phyloP scores from a whole-genome alignment of 2,329 filamentous ascomycete species.

The Fusarium austroafricanum region DNA sequence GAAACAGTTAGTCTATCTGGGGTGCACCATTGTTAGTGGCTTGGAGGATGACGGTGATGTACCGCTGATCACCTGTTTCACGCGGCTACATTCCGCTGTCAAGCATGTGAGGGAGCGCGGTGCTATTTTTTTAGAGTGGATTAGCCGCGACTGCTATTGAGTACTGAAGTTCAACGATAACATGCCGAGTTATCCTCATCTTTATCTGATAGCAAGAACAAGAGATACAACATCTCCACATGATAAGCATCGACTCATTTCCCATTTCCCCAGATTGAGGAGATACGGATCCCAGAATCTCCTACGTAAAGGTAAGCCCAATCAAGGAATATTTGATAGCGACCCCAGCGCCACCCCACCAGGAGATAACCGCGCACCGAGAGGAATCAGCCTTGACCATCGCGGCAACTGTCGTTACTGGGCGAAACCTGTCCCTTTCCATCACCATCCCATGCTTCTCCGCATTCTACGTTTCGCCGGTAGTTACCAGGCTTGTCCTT shows the following conservation, averaged over 20 bases:
- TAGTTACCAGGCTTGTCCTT: background rate
- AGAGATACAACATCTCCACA: slow-evolving; percentile 3
- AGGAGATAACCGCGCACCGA: slow-evolving; percentile 41
- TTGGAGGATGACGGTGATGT: slow-evolving; percentile 16
- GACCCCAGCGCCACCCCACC: slow-evolving; percentile 8
- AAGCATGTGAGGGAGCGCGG: background rate
- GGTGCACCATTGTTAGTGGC: slow-evolving; percentile 27
- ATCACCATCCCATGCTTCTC: background rate
- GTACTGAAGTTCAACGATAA: background rate
- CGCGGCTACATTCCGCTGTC: slow-evolving; percentile 23
- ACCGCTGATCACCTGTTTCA: slow-evolving; percentile 13
- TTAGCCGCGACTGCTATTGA: background rate
- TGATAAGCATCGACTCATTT: slow-evolving; percentile 29
- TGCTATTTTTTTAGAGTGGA: background rate
- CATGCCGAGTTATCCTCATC: background rate
- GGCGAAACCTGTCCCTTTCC: background rate
- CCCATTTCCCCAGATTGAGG: slow-evolving; percentile 18
- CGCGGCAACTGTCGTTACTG: slow-evolving; percentile 31
- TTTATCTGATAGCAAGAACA: slow-evolving; percentile 6
- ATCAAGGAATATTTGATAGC: slow-evolving; percentile 29
- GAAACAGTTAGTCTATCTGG: slow-evolving; percentile 32
- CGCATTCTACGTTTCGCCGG: slow-evolving; percentile 10
- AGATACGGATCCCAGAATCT: slow-evolving; percentile 16
- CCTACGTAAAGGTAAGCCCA: slow-evolving; percentile 22
- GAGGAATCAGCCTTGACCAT: slow-evolving; percentile 5